These are phyloP conservation scores for Rubia peregrina DNA, from an alignment of 305 asterid genomes.

Conservation along the genomic window DNA sequence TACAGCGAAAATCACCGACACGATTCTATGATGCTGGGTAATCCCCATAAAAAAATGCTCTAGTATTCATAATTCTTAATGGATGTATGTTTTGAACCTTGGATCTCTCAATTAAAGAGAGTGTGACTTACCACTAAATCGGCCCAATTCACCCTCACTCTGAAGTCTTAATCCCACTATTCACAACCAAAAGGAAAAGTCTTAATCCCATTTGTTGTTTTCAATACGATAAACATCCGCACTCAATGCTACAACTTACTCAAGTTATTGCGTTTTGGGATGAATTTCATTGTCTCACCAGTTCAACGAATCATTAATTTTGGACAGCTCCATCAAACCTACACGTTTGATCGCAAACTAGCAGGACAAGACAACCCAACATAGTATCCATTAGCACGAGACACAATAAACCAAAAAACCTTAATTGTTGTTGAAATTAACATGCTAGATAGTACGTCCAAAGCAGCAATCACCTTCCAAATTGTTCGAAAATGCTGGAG, in stretches of 20 bases:
- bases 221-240: neutral
- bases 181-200: too few species aligned
- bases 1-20: too few species aligned
- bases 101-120: too few species aligned
- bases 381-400: neutral
- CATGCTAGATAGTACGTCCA: neutral
- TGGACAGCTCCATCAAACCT: constrained; percentile 1
- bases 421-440: neutral
- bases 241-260: neutral
- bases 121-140: too few species aligned
- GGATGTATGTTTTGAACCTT: too few species aligned
- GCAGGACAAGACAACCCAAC: neutral
- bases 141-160: neutral
- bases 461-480: neutral
- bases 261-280: neutral
- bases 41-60: too few species aligned
- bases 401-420: neutral
- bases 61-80: too few species aligned
- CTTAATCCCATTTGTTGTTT: neutral
- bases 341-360: neutral
- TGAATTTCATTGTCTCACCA: neutral
- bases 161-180: neutral
- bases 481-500: neutral
- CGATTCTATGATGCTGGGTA: too few species aligned
- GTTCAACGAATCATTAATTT: neutral